Conservation (phyloP, 2,329 filamentous ascomycete genomes). For the Microcyclosporella mali region DNA sequence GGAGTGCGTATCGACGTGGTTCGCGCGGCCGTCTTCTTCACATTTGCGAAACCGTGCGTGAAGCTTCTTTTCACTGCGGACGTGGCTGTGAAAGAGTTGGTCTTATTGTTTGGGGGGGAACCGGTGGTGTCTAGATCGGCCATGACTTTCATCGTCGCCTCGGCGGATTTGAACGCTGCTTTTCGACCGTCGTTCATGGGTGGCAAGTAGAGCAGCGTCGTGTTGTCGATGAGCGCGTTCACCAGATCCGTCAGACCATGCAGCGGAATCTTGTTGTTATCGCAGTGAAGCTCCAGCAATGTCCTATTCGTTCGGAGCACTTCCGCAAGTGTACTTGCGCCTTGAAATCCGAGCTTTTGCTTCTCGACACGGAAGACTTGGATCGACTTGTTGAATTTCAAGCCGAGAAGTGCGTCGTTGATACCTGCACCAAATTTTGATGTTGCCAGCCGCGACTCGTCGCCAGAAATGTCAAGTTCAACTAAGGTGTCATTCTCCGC, state of each 20-base stretch:
- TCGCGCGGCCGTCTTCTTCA: constrained; percentile 28
- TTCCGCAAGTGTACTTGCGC: constrained; percentile 62
- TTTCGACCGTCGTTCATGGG: constrained; percentile 57
- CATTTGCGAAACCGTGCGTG: constrained; percentile 27
- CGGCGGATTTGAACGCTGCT: constrained; percentile 49
- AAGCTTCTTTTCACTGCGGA: constrained; percentile 29
- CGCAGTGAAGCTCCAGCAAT: constrained; percentile 61
- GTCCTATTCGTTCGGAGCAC: constrained; percentile 60
- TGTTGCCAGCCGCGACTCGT: constrained; percentile 64
- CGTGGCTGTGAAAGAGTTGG: constrained; percentile 6
- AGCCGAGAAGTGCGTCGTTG: constrained; percentile 58
- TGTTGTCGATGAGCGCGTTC: constrained; percentile 62
- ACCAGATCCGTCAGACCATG: constrained; percentile 64
- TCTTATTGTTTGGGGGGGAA: constrained; percentile 16
- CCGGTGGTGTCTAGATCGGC: constrained; percentile 22
- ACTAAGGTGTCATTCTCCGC: constrained; percentile 60
- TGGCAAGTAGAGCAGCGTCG: constrained; percentile 56
- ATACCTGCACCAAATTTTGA: constrained; percentile 63
- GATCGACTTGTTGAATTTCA: constrained; percentile 58
- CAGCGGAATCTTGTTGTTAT: constrained; percentile 66
- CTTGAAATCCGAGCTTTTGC: constrained; percentile 63
- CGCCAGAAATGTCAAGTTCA: constrained; percentile 64
- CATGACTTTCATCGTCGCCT: constrained; percentile 32
- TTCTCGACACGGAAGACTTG: constrained; percentile 59
- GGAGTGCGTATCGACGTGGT: constrained; percentile 26